Conservation (phyloP, 2,329 filamentous ascomycete genomes). For the Trichophyton simii region DNA sequence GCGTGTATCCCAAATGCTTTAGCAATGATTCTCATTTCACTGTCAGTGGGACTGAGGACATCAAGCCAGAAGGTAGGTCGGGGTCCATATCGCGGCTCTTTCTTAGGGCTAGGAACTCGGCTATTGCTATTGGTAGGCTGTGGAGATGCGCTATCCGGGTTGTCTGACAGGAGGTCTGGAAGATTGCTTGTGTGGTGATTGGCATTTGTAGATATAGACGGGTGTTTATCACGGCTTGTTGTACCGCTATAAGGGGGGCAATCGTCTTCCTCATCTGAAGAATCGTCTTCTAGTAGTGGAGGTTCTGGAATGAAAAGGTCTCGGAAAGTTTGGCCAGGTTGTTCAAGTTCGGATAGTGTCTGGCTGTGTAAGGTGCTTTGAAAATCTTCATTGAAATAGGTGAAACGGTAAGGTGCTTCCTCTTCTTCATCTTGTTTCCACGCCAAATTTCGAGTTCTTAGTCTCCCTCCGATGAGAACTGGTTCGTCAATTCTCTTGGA, state of each 20-base stretch:
- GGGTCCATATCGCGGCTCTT: conserved; percentile 54
- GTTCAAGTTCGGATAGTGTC: conserved; percentile 82
- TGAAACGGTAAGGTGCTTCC: conserved; percentile 86
- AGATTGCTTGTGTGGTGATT: conserved; percentile 8
- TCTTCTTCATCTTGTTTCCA: conserved; percentile 86
- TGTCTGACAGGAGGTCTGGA: conserved; percentile 7
- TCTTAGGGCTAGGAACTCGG: conserved; percentile 21
- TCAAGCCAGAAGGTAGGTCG: conserved; percentile 96
- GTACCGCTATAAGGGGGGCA: conserved; percentile 9
- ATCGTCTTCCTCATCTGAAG: conserved; percentile 48
- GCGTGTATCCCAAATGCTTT: conserved; percentile 95
- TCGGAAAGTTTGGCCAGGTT: conserved; percentile 69
- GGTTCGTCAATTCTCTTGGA: conserved; percentile 91
- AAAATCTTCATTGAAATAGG: conserved; percentile 97
- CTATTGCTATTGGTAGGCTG: conserved; percentile 20
- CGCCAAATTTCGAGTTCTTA: conserved; percentile 63
- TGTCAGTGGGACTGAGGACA: conserved; percentile 76
- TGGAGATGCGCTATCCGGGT: conserved; percentile 12
- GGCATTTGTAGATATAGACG: background rate
- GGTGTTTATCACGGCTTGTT: conserved; percentile 1
- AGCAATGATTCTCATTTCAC: conserved; percentile 86
- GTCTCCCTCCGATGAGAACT: conserved; percentile 75
- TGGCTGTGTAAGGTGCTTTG: conserved; percentile 92
- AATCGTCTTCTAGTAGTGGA: conserved; percentile 52
- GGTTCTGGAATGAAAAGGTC: conserved; percentile 88